These are phyloP conservation scores for Lavandula angustifolia DNA, from an alignment of 257 asterid genomes.

Conservation along the genomic window DNA sequence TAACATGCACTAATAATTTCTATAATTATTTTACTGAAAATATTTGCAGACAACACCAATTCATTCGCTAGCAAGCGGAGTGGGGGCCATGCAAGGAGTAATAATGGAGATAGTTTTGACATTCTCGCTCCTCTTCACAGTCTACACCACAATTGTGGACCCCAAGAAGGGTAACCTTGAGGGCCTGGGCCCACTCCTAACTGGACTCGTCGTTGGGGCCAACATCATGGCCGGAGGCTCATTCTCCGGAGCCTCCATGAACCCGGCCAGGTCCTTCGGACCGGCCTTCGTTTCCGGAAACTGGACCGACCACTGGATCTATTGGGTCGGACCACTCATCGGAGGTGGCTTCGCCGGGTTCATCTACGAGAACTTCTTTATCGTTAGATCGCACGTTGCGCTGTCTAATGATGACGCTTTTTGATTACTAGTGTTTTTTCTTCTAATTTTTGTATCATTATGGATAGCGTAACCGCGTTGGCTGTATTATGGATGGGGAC, in stretches of 20 bases:
- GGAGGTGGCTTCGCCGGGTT: constrained; percentile 93
- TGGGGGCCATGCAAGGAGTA: constrained; percentile 63
- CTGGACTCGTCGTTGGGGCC: constrained; percentile 91
- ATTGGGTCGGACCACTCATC: constrained; percentile 91
- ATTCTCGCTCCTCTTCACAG: constrained; percentile 78
- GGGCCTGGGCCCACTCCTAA: constrained; percentile 81
- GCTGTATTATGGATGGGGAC: no score
- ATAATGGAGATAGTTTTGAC: constrained; percentile 85
- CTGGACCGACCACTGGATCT: constrained; percentile 95
- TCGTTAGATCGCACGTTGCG: constrained; percentile 57
- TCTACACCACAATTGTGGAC: constrained; percentile 87
- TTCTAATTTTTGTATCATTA: no score
- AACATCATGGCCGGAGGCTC: constrained; percentile 95
- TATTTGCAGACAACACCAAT: constrained; percentile 64
- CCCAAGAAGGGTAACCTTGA: constrained; percentile 81
- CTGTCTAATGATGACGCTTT: constrained; percentile 47
- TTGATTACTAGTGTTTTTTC: constrained; percentile 1
- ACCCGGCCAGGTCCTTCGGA: constrained; percentile 92
- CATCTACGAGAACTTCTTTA: constrained; percentile 75
- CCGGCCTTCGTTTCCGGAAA: constrained; percentile 84
- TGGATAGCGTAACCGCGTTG: no score
- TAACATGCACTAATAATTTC: no score
- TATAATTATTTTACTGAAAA: background rate
- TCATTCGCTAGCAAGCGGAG: constrained; percentile 75
- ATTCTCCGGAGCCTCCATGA: constrained; percentile 91